Evolutionary conservation across 73 alveolate genomes (phyloP).

Genomic region (Stentor roeselii): DNA sequence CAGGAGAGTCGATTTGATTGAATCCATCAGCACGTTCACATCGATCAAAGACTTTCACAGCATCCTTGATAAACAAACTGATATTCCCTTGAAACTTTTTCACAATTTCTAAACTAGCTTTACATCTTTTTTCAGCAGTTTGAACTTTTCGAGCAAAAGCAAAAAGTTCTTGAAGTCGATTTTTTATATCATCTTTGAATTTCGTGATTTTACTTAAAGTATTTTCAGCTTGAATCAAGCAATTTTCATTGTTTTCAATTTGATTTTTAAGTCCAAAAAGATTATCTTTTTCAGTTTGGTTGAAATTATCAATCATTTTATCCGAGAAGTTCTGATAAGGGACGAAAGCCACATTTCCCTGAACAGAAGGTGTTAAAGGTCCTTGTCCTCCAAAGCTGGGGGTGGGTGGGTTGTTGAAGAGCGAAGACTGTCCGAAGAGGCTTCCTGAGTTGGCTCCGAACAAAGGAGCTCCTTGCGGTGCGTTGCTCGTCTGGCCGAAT

Average conservation of each 20-base stretch:
- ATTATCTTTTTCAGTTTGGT: background rate
- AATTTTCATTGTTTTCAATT: constrained; percentile 8
- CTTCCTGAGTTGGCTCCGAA: background rate
- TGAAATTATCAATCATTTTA: no score
- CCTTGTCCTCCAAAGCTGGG: background rate
- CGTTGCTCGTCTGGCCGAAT: background rate
- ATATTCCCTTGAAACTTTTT: background rate
- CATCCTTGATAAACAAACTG: background rate
- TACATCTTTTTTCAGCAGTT: background rate
- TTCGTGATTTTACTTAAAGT: background rate
- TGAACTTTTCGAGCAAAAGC: background rate
- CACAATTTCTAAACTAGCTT: background rate
- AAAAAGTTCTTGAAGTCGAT: background rate
- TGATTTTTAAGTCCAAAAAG: background rate
- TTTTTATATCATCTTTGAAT: background rate
- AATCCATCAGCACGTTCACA: background rate
- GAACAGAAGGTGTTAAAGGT: background rate
- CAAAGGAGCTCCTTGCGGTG: no score
- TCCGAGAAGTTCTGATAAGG: background rate
- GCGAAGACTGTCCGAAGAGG: background rate
- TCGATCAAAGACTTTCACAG: background rate
- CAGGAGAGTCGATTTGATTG: constrained; percentile 17
- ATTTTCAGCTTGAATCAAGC: background rate
- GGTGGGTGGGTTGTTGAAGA: background rate
- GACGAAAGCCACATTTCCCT: background rate